phyloP scores from a whole-genome alignment of 1,284 basidiomycete genomes.

The Tylopilus sp. region DNA sequence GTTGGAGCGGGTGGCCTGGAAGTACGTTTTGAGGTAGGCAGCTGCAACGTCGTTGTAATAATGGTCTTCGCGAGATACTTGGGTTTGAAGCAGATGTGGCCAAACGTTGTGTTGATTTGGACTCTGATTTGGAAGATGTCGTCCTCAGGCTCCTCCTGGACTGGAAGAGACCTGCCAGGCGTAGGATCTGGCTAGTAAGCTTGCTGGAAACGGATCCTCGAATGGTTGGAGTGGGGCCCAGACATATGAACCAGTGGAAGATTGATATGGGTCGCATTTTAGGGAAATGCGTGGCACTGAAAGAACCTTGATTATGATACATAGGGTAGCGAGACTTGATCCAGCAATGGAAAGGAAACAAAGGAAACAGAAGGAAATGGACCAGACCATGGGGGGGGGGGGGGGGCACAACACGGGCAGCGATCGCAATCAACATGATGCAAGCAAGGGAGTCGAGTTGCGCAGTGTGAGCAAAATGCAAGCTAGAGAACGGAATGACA shows the following conservation, averaged over 20 bases:
- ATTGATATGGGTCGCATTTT: conserved; percentile 59
- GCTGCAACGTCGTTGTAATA: conserved; percentile 65
- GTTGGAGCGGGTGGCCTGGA: conserved; percentile 68
- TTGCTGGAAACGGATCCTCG: conserved; percentile 52
- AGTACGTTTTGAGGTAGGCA: conserved; percentile 68
- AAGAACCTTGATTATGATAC: conserved; percentile 60
- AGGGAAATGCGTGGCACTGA: conserved; percentile 59
- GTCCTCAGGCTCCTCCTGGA: conserved; percentile 82
- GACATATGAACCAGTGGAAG: conserved; percentile 29
- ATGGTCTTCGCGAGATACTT: conserved; percentile 40
- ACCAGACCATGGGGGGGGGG: no score
- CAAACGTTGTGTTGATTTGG: conserved; percentile 25
- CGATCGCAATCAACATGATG: no score
- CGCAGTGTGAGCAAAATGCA: no score
- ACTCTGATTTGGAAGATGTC: conserved; percentile 50
- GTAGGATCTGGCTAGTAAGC: conserved; percentile 66
- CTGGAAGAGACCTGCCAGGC: conserved; percentile 79
- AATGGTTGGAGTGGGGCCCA: conserved; percentile 43
- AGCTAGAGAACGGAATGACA: no score
- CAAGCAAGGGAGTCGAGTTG: no score
- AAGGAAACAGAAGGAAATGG: no score
- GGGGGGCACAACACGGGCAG: no score
- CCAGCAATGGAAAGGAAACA: conserved; percentile 64
- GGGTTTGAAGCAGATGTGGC: conserved; percentile 42
- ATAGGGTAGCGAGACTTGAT: conserved; percentile 66